Evolutionary conservation across 2,329 filamentous ascomycete species (phyloP), one percentile per base, ranked within the genome.

Genomic region (Lomentospora prolificans): DNA sequence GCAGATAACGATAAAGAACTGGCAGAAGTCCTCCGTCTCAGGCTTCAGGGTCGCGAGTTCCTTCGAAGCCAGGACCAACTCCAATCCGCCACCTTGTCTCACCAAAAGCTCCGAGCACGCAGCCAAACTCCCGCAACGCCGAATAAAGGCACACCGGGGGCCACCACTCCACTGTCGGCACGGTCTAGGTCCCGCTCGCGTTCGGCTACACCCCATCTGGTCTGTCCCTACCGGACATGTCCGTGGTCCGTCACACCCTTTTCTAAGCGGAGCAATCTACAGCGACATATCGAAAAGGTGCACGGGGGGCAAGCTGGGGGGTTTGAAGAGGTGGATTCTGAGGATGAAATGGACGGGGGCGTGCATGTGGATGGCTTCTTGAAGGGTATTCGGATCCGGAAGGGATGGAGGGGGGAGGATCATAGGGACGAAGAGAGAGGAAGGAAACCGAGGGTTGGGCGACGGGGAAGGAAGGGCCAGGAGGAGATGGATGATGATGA

Each of bases 321-420:
- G 57, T 27, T 19, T n/a, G 62, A 71, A 33, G 66, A 70, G 19
- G 60, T 64, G 30, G 70, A 71, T 19, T 71, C 75, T 57, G 77
- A 73, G 62, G 78, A 76, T 57, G 80, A 83, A 62, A 77, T 82
- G 62, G 61, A 75, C 7, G 85, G 84, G 0, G 84, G 75, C 0
- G 81, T 88, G 19, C 85, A 88, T 61, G 76, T 82, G 1, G 85
- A 89, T 65, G 82, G 85, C 0, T 89, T 86, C 62, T 61, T 89
- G 61, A 72, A 74, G 63, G 76, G 78, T 3, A 75, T 88, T 54
- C 69, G 72, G 57, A 66, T 72, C 1, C 69, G 73, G 5, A 68
- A 64, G 46, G 78, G 77, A 0, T 81, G 77, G 78, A 67, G 75
- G 41, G 71, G 53, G 17, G 24, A 48, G 6, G 53, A 55, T 50